Evolutionary conservation across 2,329 filamentous ascomycete species (phyloP), one percentile per base, ranked within the genome.

Genomic region (Periconia digitata): DNA sequence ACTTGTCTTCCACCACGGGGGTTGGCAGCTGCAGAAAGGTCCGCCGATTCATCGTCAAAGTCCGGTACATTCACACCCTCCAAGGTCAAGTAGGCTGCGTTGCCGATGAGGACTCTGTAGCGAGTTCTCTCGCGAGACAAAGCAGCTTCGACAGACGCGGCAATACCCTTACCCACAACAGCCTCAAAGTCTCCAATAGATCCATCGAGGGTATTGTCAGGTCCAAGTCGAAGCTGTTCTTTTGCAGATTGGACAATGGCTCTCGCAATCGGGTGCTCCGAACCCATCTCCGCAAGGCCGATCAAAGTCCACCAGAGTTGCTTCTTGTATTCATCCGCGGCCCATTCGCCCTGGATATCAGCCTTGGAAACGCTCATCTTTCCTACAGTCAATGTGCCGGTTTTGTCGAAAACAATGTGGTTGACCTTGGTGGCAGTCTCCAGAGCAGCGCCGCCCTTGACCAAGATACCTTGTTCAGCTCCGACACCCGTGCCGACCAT

Each of bases 401-500:
- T 97, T 80, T 97, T 97, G 76, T 97, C 92, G 18, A 97, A 83
- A 15, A 97, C 88, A 17, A 97, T 83, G 59, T 95, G 88, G 1
- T 86, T 95, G 57, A 97, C 83, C 70, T 90, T 92, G 8, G 91
- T 97, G 0, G 91, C 89, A 4, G 84, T 90, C 75, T 99, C 92
- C 3, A 99, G 78, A 23, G 92, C 91, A 35, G 90, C 92, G 47
- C 94, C 94, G 46, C 94, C 92, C 74, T 99, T 99, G 70, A 97
- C 91, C n/a, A 99, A 78, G 59, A 99, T 99, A 20, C 94, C 94
- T 60, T 96, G 87, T 72, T 96, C 89, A 2, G 94, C 94, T 43
- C 94, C 94, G 24, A 96, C 85, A 50, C 94, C 94, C n/a, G 94
- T 97, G 37, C 94, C 94, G 23, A 99, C 94, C 94, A 99, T 97